Percentiles rank a stretch among this genome's conserved stretches.
These are phyloP conservation scores for Meira nashicola DNA, from an alignment of 1,284 basidiomycete genomes.

Conservation along the genomic window DNA sequence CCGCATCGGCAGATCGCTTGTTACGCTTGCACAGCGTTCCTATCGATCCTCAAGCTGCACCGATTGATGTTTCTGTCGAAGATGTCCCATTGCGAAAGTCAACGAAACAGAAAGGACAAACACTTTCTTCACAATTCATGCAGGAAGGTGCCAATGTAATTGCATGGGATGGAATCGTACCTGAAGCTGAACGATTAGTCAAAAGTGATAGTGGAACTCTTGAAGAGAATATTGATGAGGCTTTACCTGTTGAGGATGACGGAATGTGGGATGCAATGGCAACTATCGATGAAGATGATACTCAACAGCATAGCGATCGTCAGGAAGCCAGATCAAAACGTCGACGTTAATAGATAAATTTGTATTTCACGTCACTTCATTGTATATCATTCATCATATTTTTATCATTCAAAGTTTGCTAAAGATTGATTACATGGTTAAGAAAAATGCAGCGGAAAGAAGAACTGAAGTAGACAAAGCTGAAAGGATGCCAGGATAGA, in stretches of 20 bases:
- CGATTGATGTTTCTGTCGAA: slow-evolving; percentile 15
- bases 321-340: slow-evolving; percentile 19
- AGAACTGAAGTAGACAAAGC: neutral
- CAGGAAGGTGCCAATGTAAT: slow-evolving; percentile 17
- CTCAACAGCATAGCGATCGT: slow-evolving; percentile 27
- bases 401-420: neutral
- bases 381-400: no score
- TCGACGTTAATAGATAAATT: neutral
- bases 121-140: neutral
- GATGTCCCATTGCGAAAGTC: neutral
- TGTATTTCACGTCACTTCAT: no score
- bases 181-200: neutral
- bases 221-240: neutral
- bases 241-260: neutral
- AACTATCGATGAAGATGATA: slow-evolving; percentile 15
- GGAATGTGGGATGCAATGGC: slow-evolving; percentile 5
- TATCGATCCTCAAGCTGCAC: neutral
- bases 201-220: no score
- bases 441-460: slow-evolving; percentile 7
- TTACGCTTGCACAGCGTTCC: slow-evolving; percentile 12
- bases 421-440: slow-evolving; percentile 11
- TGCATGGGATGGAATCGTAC: slow-evolving; percentile 30
- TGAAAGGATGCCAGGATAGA: neutral
- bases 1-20: slow-evolving; percentile 6
- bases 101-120: slow-evolving; percentile 6